phyloP scores from a whole-genome alignment of 2,329 filamentous ascomycete species.

The Xylaria hypoxylon region DNA sequence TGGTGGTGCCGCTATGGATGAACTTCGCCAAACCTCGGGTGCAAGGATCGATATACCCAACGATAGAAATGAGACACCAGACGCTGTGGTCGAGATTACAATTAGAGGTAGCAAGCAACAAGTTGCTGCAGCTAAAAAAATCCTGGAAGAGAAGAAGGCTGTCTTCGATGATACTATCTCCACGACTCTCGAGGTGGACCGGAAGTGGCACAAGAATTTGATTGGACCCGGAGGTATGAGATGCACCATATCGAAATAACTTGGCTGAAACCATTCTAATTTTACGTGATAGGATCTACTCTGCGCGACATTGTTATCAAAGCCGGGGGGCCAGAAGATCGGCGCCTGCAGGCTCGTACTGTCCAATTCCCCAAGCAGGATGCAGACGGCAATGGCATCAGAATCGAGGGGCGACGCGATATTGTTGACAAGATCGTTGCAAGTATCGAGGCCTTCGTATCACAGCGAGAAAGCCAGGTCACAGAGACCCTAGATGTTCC shows the following conservation, averaged over 20 bases:
- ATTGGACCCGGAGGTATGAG: slow-evolving; percentile 88
- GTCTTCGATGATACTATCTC: slow-evolving; percentile 91
- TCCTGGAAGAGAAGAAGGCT: slow-evolving; percentile 86
- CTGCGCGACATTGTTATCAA: slow-evolving; percentile 87
- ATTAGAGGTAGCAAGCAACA: slow-evolving; percentile 93
- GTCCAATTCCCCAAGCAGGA: slow-evolving; percentile 96
- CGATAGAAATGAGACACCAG: slow-evolving; percentile 75
- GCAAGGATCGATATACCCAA: slow-evolving; percentile 93
- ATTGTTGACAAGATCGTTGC: slow-evolving; percentile 90
- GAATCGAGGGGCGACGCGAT: slow-evolving; percentile 83
- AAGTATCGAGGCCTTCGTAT: slow-evolving; percentile 83
- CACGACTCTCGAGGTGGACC: slow-evolving; percentile 88
- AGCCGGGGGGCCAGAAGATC: slow-evolving; percentile 90
- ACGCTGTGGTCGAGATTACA: slow-evolving; percentile 82
- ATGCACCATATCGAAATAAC: background rate
- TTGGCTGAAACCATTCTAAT: slow-evolving; percentile 53
- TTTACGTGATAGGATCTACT: slow-evolving; percentile 72
- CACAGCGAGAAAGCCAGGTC: slow-evolving; percentile 85
- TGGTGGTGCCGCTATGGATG: slow-evolving; percentile 90
- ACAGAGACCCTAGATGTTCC: slow-evolving; percentile 84
- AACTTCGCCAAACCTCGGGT: slow-evolving; percentile 84
- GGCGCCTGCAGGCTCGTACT: slow-evolving; percentile 84
- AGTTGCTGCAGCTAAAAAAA: slow-evolving; percentile 90
- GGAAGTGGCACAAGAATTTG: slow-evolving; percentile 89
- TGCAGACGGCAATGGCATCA: slow-evolving; percentile 83